A percentile compares a stretch with the other conserved stretches of the same genome.
Conservation (phyloP, 306 rosid species). For the Inga leiocalycina region DNA sequence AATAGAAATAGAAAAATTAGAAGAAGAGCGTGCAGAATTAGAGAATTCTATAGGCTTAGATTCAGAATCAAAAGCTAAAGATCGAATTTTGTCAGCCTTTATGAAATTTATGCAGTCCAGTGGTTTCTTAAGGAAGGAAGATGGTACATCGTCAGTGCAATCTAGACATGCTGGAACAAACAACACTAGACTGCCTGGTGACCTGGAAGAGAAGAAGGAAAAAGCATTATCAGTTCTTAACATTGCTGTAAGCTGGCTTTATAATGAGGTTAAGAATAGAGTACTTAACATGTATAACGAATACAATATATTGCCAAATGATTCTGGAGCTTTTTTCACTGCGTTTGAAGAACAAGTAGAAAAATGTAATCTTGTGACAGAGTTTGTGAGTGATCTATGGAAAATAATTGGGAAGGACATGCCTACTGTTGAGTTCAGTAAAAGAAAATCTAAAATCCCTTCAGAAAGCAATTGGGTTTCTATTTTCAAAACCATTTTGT, state of each 20-base stretch:
- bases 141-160: slow-evolving; percentile 47
- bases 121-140: slow-evolving; percentile 61
- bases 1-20: slow-evolving; percentile 70
- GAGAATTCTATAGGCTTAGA: slow-evolving; percentile 68
- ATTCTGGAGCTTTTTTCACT: slow-evolving; percentile 60
- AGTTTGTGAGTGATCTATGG: slow-evolving; percentile 61
- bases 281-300: slow-evolving; percentile 50
- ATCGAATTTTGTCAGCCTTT: slow-evolving; percentile 69
- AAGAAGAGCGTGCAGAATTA: slow-evolving; percentile 68
- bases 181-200: slow-evolving; percentile 48
- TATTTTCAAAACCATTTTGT: slow-evolving; percentile 62
- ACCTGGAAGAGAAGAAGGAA: slow-evolving; percentile 64
- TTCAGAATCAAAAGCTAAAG: slow-evolving; percentile 81
- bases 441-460: slow-evolving; percentile 43
- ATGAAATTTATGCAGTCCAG: slow-evolving; percentile 71
- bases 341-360: slow-evolving; percentile 87
- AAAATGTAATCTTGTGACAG: slow-evolving; percentile 80
- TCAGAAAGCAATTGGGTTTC: slow-evolving; percentile 78
- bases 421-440: slow-evolving; percentile 45
- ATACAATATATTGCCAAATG: slow-evolving; percentile 46
- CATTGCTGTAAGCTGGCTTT: slow-evolving; percentile 63
- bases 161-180: slow-evolving; percentile 57
- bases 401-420: slow-evolving; percentile 55
- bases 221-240: slow-evolving; percentile 55
- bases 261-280: slow-evolving; percentile 57